A percentile compares a stretch with the other conserved stretches of the same genome.
Conservation (phyloP, 2,329 filamentous ascomycete genomes). For the Cladosporium oxysporum region DNA sequence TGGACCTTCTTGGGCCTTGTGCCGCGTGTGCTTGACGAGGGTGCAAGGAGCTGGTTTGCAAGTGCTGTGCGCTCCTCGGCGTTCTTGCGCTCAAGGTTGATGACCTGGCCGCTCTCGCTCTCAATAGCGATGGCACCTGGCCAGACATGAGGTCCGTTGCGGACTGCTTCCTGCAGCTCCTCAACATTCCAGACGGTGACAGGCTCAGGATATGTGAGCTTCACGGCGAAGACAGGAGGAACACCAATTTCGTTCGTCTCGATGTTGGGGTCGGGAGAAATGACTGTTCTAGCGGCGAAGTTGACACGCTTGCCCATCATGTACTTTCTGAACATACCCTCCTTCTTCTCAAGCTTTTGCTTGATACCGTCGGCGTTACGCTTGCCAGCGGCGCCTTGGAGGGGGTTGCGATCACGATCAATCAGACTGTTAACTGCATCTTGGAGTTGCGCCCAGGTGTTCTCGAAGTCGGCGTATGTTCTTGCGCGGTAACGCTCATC, state of each 20-base stretch:
- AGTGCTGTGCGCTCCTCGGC: conserved; percentile 84
- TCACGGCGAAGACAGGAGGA: conserved; percentile 94
- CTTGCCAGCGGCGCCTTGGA: conserved; percentile 74
- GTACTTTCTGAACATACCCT: conserved; percentile 96
- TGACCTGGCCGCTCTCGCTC: conserved; percentile 89
- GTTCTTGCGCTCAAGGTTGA: conserved; percentile 84
- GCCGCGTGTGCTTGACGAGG: conserved; percentile 73
- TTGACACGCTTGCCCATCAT: conserved; percentile 99
- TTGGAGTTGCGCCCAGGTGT: conserved; percentile 80
- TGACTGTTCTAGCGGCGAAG: conserved; percentile 94
- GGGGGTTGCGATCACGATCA: conserved; percentile 82
- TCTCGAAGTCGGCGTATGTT: conserved; percentile 75
- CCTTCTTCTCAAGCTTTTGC: conserved; percentile 97
- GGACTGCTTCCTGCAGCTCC: conserved; percentile 91
- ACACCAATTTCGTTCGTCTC: conserved; percentile 99
- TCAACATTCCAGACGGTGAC: conserved; percentile 97
- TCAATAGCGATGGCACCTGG: conserved; percentile 93
- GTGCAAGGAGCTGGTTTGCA: conserved; percentile 89
- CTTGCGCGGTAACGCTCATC: conserved; percentile 53
- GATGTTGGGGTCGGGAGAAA: conserved; percentile 96
- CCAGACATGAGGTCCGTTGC: conserved; percentile 92
- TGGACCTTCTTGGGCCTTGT: conserved; percentile 94
- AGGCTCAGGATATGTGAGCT: conserved; percentile 93
- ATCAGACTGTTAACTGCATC: conserved; percentile 91
- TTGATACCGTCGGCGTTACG: conserved; percentile 92